phyloP scores from a whole-genome alignment of 371 early-diverging fungal genomes.

The Lichtheimia corymbifera region DNA sequence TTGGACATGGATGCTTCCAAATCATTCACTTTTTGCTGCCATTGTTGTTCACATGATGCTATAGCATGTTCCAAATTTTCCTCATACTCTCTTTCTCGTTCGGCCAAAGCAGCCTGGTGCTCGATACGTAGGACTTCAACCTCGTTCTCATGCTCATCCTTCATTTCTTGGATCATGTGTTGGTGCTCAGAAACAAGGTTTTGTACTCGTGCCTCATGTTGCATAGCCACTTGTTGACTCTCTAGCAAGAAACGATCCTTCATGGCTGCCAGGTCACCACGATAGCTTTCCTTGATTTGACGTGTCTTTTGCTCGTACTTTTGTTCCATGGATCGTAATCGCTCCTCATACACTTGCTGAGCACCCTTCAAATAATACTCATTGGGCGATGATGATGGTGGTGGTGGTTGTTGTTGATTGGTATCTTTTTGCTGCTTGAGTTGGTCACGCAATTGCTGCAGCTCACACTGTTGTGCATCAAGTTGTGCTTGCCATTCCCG shows the following conservation, averaged over 20 bases:
- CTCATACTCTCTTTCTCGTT: slow-evolving; percentile 11
- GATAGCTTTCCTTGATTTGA: slow-evolving; percentile 2
- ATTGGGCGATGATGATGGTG: too few species aligned
- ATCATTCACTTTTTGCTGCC: slow-evolving; percentile 19
- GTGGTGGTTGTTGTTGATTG: too few species aligned
- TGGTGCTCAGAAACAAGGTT: slow-evolving; percentile 32
- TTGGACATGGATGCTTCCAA: slow-evolving; percentile 32
- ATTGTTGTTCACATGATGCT: background rate
- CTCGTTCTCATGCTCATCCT: slow-evolving; percentile 31
- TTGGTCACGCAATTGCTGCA: background rate
- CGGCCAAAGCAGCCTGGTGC: slow-evolving; percentile 20
- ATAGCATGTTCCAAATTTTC: slow-evolving; percentile 13
- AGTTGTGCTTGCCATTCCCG: background rate
- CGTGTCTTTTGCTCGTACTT: slow-evolving; percentile 1
- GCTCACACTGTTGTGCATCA: background rate
- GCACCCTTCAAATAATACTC: slow-evolving; percentile 4
- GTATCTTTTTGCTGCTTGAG: background rate
- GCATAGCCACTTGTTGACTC: slow-evolving; percentile 24
- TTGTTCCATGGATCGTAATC: slow-evolving; percentile 1
- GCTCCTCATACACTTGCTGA: slow-evolving; percentile 6
- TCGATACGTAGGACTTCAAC: slow-evolving; percentile 31
- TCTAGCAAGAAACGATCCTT: slow-evolving; percentile 25
- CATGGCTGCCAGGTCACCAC: slow-evolving; percentile 12
- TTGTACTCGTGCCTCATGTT: slow-evolving; percentile 26
- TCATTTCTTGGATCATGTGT: slow-evolving; percentile 24